Percentiles rank a stretch among this genome's conserved stretches.
These are phyloP conservation scores for Ogataea sp. DNA, from an alignment of 805 yeast species.

Conservation along the genomic window DNA sequence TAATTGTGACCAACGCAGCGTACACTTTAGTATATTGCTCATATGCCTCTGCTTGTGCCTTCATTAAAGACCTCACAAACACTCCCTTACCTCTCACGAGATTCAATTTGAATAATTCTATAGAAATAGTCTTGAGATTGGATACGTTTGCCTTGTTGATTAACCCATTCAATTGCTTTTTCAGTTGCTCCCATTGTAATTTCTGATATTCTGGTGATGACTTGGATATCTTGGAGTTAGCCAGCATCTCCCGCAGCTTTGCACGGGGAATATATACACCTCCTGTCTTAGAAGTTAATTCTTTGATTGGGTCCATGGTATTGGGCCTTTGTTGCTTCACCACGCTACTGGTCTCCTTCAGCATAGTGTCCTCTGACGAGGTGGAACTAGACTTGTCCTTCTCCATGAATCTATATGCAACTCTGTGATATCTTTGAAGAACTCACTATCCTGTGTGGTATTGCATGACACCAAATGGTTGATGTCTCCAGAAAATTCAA, in stretches of 20 bases:
- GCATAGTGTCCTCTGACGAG: no score
- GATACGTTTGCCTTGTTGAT: constrained; percentile 36
- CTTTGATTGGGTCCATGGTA: not conserved
- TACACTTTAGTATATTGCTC: constrained; percentile 36
- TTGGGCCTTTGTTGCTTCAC: no score
- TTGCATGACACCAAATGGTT: no score
- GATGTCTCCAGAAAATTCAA: no score
- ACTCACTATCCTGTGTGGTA: no score
- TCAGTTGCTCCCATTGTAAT: constrained; percentile 48
- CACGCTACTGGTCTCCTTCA: no score
- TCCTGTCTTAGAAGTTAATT: constrained; percentile 20
- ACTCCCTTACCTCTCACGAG: constrained; percentile 54
- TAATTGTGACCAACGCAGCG: constrained; percentile 48
- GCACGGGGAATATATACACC: constrained; percentile 52
- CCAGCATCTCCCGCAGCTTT: constrained; percentile 34
- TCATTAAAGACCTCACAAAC: constrained; percentile 49
- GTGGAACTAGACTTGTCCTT: no score
- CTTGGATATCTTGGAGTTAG: constrained; percentile 10
- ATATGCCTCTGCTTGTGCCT: constrained; percentile 36
- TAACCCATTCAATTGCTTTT: constrained; percentile 36
- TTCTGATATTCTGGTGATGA: constrained; percentile 36
- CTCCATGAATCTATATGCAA: no score
- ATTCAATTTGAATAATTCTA: constrained; percentile 48
- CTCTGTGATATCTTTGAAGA: no score
- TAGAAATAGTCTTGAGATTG: constrained; percentile 41